Evolutionary conservation across 306 rosid genomes (phyloP).

Genomic region (Phaseolus lunatus): DNA sequence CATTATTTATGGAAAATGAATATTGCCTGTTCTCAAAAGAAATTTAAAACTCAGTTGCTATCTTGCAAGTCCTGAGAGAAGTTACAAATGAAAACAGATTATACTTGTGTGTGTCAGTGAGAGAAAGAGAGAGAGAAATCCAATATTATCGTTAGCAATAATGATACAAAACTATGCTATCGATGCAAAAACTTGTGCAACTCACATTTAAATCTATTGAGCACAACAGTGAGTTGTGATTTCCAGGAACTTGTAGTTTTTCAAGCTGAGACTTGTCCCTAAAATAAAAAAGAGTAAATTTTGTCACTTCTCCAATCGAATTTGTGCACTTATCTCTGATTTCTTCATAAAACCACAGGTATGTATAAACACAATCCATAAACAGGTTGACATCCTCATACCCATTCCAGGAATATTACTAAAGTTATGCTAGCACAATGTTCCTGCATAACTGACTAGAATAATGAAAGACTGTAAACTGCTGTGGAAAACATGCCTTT

Average conservation of each 20-base stretch:
- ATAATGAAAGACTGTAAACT: constrained; percentile 28
- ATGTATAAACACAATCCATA: constrained; percentile 24
- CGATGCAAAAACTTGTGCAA: constrained; percentile 41
- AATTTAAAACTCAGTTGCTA: constrained; percentile 17
- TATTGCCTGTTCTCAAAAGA: constrained; percentile 10
- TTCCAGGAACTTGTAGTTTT: constrained; percentile 65
- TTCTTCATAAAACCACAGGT: constrained; percentile 1
- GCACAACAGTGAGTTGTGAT: constrained; percentile 73
- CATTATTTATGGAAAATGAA: neutral
- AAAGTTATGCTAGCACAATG: constrained; percentile 15
- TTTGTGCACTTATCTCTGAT: constrained; percentile 31
- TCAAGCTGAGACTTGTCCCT: constrained; percentile 81
- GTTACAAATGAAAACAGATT: constrained; percentile 16
- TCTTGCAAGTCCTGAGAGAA: constrained; percentile 5
- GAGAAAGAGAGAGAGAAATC: neutral
- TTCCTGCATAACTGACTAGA: constrained; percentile 23
- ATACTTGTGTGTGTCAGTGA: neutral
- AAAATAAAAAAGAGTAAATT: constrained; percentile 46
- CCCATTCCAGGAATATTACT: neutral
- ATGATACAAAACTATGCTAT: neutral
- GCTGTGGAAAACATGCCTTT: constrained; percentile 56
- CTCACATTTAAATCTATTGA: constrained; percentile 80
- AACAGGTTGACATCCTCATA: constrained; percentile 19
- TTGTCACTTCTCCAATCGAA: constrained; percentile 38
- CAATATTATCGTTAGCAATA: neutral